A percentile compares a stretch with the other conserved stretches of the same genome.
phyloP scores from a whole-genome alignment of 2,329 filamentous ascomycete genomes.

The Plenodomus tracheiphilus region DNA sequence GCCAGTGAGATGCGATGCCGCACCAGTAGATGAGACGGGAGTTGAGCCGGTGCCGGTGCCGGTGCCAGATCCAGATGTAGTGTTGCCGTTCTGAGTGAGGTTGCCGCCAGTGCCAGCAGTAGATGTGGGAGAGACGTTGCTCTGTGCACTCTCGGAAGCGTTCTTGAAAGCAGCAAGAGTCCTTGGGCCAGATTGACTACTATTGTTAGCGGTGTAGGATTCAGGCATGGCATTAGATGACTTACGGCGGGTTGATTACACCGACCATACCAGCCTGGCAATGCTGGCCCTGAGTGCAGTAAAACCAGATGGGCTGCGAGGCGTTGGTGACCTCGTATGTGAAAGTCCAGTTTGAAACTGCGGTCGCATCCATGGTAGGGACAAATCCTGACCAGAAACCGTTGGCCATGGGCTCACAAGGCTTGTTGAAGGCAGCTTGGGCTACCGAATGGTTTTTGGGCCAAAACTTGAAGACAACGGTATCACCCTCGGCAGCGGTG shows the following conservation, averaged over 20 bases:
- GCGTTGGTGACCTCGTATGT: constrained; percentile 40
- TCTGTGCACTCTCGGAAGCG: constrained; percentile 20
- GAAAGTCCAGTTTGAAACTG: constrained; percentile 33
- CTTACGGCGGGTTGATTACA: constrained; percentile 46
- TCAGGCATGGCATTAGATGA: background rate
- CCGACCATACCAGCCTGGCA: constrained; percentile 47
- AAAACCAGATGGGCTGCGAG: constrained; percentile 45
- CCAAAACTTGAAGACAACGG: constrained; percentile 45
- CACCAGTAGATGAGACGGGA: constrained; percentile 24
- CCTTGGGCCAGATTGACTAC: constrained; percentile 21
- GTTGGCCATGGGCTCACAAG: constrained; percentile 38
- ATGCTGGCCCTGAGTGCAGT: constrained; percentile 45
- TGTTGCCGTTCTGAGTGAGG: constrained; percentile 23
- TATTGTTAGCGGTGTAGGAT: background rate
- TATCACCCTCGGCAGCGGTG: constrained; percentile 42
- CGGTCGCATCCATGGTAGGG: constrained; percentile 26
- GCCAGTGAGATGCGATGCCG: constrained; percentile 31
- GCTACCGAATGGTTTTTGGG: constrained; percentile 46
- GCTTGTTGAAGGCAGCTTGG: constrained; percentile 38
- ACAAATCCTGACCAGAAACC: constrained; percentile 47
- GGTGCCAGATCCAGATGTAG: constrained; percentile 14
- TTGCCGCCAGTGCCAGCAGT: constrained; percentile 30
- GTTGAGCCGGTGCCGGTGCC: constrained; percentile 14
- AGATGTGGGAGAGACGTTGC: constrained; percentile 30
- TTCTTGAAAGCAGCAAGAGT: constrained; percentile 32